A percentile compares a stretch with the other conserved stretches of the same genome.
Evolutionary conservation across 2,329 filamentous ascomycete species (phyloP).

Genomic region (Colletotrichum kahawae): DNA sequence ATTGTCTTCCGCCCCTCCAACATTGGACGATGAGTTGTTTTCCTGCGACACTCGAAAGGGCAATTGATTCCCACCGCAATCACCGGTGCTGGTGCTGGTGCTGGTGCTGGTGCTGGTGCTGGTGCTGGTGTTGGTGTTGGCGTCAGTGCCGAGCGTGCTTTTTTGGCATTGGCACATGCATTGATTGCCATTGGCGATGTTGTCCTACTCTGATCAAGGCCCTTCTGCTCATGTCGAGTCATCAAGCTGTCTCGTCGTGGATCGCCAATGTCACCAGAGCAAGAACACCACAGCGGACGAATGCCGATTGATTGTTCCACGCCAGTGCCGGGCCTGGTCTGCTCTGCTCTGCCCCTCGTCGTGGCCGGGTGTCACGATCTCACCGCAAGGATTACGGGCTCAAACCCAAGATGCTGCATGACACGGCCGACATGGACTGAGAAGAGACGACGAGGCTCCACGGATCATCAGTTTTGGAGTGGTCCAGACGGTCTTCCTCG

Average conservation of each 20-base stretch:
- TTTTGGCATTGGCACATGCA: neutral
- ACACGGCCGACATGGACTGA: neutral
- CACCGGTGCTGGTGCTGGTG: neutral
- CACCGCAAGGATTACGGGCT: constrained; percentile 1
- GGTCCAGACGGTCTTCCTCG: constrained; percentile 8
- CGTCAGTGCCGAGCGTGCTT: neutral
- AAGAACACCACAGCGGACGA: neutral
- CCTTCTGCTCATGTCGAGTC: too few relatives aligned
- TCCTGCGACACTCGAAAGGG: neutral
- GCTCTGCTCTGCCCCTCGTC: neutral
- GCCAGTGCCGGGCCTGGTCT: neutral
- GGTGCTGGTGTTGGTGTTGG: neutral
- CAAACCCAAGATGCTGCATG: neutral
- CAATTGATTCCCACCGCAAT: neutral
- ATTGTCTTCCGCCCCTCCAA: neutral
- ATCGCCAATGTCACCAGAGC: neutral
- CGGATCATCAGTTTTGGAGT: constrained; percentile 10
- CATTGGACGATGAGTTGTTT: constrained; percentile 13
- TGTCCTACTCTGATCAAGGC: neutral
- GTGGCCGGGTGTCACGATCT: neutral
- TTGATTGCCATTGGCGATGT: neutral
- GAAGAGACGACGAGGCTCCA: neutral
- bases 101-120: neutral
- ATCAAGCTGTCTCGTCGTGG: neutral
- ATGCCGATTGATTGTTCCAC: constrained; percentile 2